phyloP scores from a whole-genome alignment of 83 land plant species.

The Picea abies region DNA sequence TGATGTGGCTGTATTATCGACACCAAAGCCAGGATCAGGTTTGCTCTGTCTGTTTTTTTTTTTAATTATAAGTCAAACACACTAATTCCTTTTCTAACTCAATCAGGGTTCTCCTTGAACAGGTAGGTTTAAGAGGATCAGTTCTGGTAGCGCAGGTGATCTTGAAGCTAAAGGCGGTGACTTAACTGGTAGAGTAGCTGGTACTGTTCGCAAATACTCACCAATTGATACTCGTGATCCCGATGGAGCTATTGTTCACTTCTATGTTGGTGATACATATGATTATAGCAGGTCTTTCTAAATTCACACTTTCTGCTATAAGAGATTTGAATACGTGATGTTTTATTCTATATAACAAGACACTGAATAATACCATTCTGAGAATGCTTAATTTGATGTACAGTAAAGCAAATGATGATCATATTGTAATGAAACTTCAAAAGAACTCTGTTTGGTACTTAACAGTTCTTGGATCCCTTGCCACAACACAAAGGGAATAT shows the following conservation, averaged over 20 bases:
- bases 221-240: conserved; percentile 94
- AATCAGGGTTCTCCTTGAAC: conserved; percentile 18
- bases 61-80: neutral
- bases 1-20: conserved; percentile 90
- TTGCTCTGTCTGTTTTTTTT: conserved; percentile 13
- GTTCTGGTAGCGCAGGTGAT: conserved; percentile 32
- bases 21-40: conserved; percentile 93
- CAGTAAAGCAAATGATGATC: conserved; percentile 53
- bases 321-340: too few species aligned
- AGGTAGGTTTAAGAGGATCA: conserved; percentile 55
- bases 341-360: too few species aligned
- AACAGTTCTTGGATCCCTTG: conserved; percentile 93
- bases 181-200: conserved; percentile 73
- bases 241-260: conserved; percentile 85
- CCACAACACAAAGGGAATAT: conserved; percentile 98
- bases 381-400: neutral
- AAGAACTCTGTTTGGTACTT: conserved; percentile 71
- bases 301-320: too few species aligned
- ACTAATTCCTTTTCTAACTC: neutral
- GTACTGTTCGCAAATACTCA: conserved; percentile 80
- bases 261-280: conserved; percentile 77
- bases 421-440: conserved; percentile 65
- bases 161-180: conserved; percentile 56
- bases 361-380: neutral
- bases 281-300: conserved; percentile 38